Evolutionary conservation across 2,329 filamentous ascomycete species (phyloP).

Genomic region (Botryotinia narcissicola): DNA sequence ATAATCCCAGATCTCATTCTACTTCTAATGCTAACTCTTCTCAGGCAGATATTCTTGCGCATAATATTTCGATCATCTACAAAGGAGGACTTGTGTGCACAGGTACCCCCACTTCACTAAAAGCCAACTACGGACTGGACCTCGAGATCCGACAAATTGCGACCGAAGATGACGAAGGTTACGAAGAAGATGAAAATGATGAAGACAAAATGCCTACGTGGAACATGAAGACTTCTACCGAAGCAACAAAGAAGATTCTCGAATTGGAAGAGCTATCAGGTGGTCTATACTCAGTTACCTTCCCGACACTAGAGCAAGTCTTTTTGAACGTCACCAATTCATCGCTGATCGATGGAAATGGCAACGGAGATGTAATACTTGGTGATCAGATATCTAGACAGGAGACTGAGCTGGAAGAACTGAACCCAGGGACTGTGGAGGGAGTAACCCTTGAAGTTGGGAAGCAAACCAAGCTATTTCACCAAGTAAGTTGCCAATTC

Average conservation of each 20-base stretch:
- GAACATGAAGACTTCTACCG: not conserved
- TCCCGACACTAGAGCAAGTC: not conserved
- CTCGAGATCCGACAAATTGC: not conserved
- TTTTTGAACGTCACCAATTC: not conserved
- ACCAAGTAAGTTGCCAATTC: not conserved
- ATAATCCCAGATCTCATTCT: not conserved
- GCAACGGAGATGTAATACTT: not conserved
- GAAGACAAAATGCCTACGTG: not conserved
- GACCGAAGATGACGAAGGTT: not conserved
- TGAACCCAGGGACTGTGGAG: not conserved
- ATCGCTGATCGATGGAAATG: not conserved
- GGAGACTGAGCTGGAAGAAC: not conserved
- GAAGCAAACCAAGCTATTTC: not conserved
- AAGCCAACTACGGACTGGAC: not conserved
- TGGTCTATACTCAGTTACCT: not conserved
- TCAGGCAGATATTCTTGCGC: not conserved
- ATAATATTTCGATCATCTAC: not conserved
- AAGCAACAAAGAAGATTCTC: not conserved
- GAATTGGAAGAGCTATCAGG: not conserved
- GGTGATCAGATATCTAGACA: not conserved
- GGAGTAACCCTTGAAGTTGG: not conserved
- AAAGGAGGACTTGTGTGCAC: not conserved
- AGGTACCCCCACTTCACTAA: not conserved
- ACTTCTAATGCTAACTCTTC: not conserved
- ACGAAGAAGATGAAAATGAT: not conserved